Conservation (phyloP, 768 basidiomycete species). For the Hortiboletus flavorubellus region DNA sequence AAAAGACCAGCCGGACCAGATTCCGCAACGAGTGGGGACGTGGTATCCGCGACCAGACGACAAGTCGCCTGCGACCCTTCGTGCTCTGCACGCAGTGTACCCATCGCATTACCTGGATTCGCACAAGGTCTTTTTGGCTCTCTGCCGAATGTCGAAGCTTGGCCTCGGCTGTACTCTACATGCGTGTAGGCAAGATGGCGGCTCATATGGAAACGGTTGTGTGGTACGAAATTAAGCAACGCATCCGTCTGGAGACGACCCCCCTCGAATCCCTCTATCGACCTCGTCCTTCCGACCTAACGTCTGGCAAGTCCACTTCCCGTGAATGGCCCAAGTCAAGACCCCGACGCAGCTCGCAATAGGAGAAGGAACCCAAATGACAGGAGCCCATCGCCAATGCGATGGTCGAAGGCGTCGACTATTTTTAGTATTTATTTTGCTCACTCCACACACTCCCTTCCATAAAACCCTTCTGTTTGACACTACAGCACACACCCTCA, state of each 20-base stretch:
- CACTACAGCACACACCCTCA: not conserved
- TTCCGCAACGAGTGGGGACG: slow-evolving; percentile 30
- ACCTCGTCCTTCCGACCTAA: slow-evolving; percentile 7
- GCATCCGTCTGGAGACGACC: slow-evolving; percentile 26
- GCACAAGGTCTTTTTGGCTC: slow-evolving; percentile 36
- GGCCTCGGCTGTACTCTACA: slow-evolving; percentile 33
- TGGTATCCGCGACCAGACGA: slow-evolving; percentile 28
- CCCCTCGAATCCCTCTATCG: slow-evolving; percentile 20
- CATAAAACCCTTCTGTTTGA: no score
- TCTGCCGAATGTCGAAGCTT: slow-evolving; percentile 36
- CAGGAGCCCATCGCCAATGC: not conserved
- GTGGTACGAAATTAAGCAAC: slow-evolving; percentile 32
- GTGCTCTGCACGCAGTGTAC: slow-evolving; percentile 37
- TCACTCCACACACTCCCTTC: slow-evolving; percentile 19
- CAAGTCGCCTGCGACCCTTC: slow-evolving; percentile 28
- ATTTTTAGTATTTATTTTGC: slow-evolving; percentile 21
- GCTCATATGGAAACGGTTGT: slow-evolving; percentile 37
- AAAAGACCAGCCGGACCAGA: slow-evolving; percentile 37
- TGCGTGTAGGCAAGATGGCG: slow-evolving; percentile 33
- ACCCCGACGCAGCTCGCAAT: not conserved
- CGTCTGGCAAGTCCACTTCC: not conserved
- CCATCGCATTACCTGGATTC: slow-evolving; percentile 36
- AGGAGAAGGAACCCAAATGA: not conserved
- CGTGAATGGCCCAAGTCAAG: slow-evolving; percentile 6
- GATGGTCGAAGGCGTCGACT: slow-evolving; percentile 33